phyloP scores from a whole-genome alignment of 129 eudicot species.

The Escallonia rubra region DNA sequence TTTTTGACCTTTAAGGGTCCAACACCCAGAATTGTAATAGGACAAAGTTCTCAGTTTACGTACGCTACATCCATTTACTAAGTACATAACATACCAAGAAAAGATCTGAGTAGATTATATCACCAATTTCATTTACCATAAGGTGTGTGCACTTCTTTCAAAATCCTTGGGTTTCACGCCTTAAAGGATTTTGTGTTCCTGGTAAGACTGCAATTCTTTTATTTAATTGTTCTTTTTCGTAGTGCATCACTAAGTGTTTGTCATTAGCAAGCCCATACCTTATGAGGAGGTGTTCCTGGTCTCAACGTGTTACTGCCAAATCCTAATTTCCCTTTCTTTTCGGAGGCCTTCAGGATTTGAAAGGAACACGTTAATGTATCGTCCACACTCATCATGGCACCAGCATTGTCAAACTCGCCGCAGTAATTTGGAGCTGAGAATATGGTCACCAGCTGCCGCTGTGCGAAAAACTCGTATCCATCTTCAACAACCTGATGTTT shows the following conservation, averaged over 20 bases:
- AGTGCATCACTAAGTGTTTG: neutral
- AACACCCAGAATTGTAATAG: too few relatives aligned
- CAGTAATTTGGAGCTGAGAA: constrained; percentile 69
- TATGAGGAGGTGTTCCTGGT: constrained; percentile 67
- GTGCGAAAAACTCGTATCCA: constrained; percentile 65
- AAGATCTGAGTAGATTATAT: too few relatives aligned
- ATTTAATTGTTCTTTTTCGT: too few relatives aligned
- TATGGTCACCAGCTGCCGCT: constrained; percentile 59
- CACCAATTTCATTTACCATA: too few relatives aligned
- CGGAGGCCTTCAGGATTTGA: constrained; percentile 55
- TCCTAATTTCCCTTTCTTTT: constrained; percentile 62
- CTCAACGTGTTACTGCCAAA: constrained; percentile 55
- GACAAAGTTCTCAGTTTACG: too few relatives aligned
- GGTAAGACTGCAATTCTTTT: too few relatives aligned
- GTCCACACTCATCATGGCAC: constrained; percentile 74
- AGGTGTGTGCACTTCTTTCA: too few relatives aligned
- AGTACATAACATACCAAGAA: too few relatives aligned
- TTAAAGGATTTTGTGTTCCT: too few relatives aligned
- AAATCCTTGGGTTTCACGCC: too few relatives aligned
- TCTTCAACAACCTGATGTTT: constrained; percentile 58
- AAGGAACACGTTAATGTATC: constrained; percentile 57
- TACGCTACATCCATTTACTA: too few relatives aligned
- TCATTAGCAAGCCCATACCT: constrained; percentile 29
- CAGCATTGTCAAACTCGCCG: constrained; percentile 66
- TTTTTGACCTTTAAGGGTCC: too few relatives aligned